A percentile compares a stretch with the other conserved stretches of the same genome.
These are phyloP conservation scores for Tylopilus balloui DNA, from an alignment of 768 basidiomycete genomes.

Conservation along the genomic window DNA sequence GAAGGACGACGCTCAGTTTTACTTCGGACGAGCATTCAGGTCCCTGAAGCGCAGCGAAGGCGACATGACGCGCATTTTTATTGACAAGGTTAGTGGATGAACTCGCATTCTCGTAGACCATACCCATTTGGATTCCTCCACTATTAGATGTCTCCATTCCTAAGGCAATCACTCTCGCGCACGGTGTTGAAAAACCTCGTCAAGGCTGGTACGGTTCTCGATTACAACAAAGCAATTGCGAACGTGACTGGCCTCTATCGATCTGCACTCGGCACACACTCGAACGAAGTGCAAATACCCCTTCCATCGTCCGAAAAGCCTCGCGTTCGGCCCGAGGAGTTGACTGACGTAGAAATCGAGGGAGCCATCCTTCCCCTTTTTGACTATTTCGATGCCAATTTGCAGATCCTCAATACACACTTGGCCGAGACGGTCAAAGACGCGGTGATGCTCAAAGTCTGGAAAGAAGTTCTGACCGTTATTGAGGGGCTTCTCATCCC, in stretches of 20 bases:
- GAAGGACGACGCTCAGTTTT: slow-evolving; percentile 96
- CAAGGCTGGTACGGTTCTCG: slow-evolving; percentile 57
- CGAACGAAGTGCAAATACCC: slow-evolving; percentile 72
- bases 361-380: slow-evolving; percentile 86
- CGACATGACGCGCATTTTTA: slow-evolving; percentile 94
- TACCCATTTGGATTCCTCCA: neutral
- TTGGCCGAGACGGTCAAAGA: slow-evolving; percentile 81
- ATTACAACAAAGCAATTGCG: slow-evolving; percentile 88
- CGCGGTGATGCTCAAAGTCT: slow-evolving; percentile 87
- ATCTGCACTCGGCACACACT: slow-evolving; percentile 62
- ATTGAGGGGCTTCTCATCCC: slow-evolving; percentile 90
- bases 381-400: slow-evolving; percentile 93
- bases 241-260: slow-evolving; percentile 79
- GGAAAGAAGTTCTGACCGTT: slow-evolving; percentile 90
- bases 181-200: slow-evolving; percentile 71
- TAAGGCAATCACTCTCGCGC: slow-evolving; percentile 81
- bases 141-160: slow-evolving; percentile 85
- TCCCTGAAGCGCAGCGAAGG: slow-evolving; percentile 88
- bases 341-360: slow-evolving; percentile 93
- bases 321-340: slow-evolving; percentile 69
- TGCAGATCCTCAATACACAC: slow-evolving; percentile 86
- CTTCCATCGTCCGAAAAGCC: slow-evolving; percentile 72
- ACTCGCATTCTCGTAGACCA: neutral
- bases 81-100: slow-evolving; percentile 74
- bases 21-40: slow-evolving; percentile 93